A percentile compares a stretch with the other conserved stretches of the same genome.
phyloP scores from a whole-genome alignment of 1,139 yeast genomes.

The Lodderomyces orthopsilosis region DNA sequence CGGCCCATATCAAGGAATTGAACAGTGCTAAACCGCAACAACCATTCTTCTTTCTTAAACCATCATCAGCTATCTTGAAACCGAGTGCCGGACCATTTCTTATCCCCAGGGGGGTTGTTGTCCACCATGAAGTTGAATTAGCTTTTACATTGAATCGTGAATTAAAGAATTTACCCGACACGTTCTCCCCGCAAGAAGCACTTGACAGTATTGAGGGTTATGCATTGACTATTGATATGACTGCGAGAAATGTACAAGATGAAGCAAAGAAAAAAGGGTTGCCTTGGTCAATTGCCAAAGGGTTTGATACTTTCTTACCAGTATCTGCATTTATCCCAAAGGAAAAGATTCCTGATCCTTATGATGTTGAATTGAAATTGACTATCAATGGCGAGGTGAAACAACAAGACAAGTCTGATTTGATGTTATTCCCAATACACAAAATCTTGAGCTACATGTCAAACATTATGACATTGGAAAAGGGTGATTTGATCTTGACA shows the following conservation, averaged over 20 bases:
- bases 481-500: conserved; percentile 87
- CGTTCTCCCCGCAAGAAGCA: conserved; percentile 65
- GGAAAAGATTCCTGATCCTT: conserved; percentile 65
- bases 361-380: conserved; percentile 64
- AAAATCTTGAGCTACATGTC: conserved; percentile 79
- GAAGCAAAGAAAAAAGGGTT: conserved; percentile 92
- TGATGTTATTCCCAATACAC: conserved; percentile 90
- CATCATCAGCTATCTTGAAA: conserved; percentile 61
- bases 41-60: conserved; percentile 92
- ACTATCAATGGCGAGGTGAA: conserved; percentile 65
- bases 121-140: conserved; percentile 91
- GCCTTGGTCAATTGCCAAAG: conserved; percentile 97
- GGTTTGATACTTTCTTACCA: conserved; percentile 94
- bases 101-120: conserved; percentile 76
- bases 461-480: conserved; percentile 80
- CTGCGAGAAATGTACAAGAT: conserved; percentile 94
- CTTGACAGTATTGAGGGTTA: conserved; percentile 78
- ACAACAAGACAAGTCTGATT: conserved; percentile 75
- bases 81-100: conserved; percentile 74
- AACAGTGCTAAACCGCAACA: conserved; percentile 75
- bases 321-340: conserved; percentile 70
- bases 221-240: conserved; percentile 86
- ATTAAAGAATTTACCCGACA: conserved; percentile 59
- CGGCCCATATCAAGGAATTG: conserved; percentile 88
- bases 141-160: conserved; percentile 71